These are phyloP conservation scores for Fusarium sp. DNA, from an alignment of 2,329 filamentous ascomycete genomes.

Conservation along the genomic window DNA sequence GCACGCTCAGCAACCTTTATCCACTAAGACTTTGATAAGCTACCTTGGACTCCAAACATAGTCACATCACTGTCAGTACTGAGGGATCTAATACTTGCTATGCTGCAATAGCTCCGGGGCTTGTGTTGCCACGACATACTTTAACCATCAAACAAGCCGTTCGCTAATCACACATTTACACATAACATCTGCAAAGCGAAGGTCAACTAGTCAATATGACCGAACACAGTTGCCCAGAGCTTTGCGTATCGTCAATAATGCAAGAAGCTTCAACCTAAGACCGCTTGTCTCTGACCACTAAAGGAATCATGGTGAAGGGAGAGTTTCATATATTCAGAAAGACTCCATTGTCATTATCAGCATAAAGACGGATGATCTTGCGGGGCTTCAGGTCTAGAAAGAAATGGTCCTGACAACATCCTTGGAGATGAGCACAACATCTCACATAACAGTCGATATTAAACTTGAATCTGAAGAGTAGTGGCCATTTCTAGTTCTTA, in stretches of 20 bases:
- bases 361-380: neutral
- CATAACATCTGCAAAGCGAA: too few species aligned
- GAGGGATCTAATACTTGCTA: too few species aligned
- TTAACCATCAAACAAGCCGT: too few species aligned
- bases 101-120: too few species aligned
- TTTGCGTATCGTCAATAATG: neutral
- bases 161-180: too few species aligned
- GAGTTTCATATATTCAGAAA: neutral
- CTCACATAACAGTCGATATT: neutral
- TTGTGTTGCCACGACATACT: too few species aligned
- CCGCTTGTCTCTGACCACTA: fast-evolving
- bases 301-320: neutral
- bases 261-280: neutral
- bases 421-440: fast-evolving
- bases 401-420: neutral
- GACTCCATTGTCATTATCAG: neutral
- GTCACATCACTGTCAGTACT: too few species aligned
- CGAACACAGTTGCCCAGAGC: fast-evolving
- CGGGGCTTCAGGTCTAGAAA: neutral
- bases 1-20: too few species aligned
- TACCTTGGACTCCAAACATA: too few species aligned
- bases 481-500: neutral
- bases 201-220: neutral
- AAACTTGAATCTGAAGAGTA: too few species aligned
- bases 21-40: neutral